These are phyloP conservation scores for Symbiodinium natans DNA, from an alignment of 73 alveolate genomes.

Conservation along the genomic window DNA sequence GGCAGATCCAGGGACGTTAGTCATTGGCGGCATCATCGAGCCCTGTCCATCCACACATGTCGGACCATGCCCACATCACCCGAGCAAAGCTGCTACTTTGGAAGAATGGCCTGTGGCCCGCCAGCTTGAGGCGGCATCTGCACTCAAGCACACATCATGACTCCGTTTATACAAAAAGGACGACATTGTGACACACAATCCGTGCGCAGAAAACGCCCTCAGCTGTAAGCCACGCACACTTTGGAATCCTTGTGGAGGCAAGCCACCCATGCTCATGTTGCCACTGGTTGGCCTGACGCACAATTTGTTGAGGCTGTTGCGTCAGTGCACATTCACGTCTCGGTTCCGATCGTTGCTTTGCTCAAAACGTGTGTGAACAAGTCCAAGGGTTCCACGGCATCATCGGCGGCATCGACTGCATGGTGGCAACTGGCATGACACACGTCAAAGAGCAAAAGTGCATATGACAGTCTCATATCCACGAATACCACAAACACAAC, in stretches of 20 bases:
- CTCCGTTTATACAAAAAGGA: no score
- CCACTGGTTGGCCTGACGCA: not conserved
- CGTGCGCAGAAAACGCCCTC: no score
- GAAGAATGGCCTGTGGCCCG: not conserved
- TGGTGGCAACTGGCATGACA: not conserved
- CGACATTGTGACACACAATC: no score
- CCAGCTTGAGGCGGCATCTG: constrained; percentile 17
- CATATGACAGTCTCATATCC: no score
- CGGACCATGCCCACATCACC: not conserved
- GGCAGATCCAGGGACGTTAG: not conserved
- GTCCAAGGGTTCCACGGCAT: not conserved
- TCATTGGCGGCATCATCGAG: constrained; percentile 9
- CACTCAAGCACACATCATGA: not conserved
- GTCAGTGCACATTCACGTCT: not conserved
- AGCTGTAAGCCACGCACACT: not conserved
- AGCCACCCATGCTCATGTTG: not conserved
- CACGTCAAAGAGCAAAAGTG: no score
- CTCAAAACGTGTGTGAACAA: no score
- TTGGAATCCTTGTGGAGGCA: constrained; percentile 6
- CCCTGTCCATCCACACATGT: not conserved
- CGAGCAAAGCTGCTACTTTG: not conserved
- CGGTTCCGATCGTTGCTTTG: not conserved
- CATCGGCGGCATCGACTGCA: constrained; percentile 14
- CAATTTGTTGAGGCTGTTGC: not conserved
- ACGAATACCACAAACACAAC: no score